Evolutionary conservation across 2,329 filamentous ascomycete genomes (phyloP).

Genomic region (Trichophyton equinum): DNA sequence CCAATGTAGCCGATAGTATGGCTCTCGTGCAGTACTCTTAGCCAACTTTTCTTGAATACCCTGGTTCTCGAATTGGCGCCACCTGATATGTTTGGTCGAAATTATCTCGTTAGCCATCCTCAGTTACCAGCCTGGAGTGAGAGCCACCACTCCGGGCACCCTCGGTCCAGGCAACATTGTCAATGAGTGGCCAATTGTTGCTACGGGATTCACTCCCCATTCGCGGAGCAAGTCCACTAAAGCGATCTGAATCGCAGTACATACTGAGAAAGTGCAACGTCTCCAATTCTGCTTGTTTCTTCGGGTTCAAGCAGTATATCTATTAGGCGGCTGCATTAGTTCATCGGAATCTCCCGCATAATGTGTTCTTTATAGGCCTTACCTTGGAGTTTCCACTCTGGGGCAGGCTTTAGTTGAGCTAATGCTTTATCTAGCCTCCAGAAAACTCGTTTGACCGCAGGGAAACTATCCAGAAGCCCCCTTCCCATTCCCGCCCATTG

Average conservation of each 20-base stretch:
- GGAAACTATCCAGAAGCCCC: not conserved
- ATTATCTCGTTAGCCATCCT: not conserved
- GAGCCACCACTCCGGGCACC: not conserved
- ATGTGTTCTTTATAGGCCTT: too few relatives aligned
- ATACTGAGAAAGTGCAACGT: slow-evolving; percentile 20
- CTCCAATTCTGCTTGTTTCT: slow-evolving; percentile 13
- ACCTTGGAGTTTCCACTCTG: not conserved
- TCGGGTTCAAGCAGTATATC: too few relatives aligned
- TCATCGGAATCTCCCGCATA: not conserved
- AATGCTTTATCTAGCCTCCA: not conserved
- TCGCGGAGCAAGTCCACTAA: slow-evolving; percentile 20
- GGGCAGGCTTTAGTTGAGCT: not conserved
- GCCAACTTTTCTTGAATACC: not conserved
- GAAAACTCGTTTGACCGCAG: not conserved
- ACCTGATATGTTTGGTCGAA: not conserved
- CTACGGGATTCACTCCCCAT: slow-evolving; percentile 17
- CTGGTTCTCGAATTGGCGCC: slow-evolving; percentile 1
- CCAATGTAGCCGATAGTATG: slow-evolving; percentile 5
- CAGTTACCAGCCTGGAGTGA: not conserved
- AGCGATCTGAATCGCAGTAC: slow-evolving; percentile 22
- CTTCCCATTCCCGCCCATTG: slow-evolving; percentile 12
- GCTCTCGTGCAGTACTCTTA: not conserved
- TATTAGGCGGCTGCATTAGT: not conserved
- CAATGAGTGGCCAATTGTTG: slow-evolving; percentile 20
- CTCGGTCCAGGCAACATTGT: slow-evolving; percentile 4